A percentile compares a stretch with the other conserved stretches of the same genome.
phyloP scores from a whole-genome alignment of 1,284 basidiomycete genomes.

The Testicularia cyperi region DNA sequence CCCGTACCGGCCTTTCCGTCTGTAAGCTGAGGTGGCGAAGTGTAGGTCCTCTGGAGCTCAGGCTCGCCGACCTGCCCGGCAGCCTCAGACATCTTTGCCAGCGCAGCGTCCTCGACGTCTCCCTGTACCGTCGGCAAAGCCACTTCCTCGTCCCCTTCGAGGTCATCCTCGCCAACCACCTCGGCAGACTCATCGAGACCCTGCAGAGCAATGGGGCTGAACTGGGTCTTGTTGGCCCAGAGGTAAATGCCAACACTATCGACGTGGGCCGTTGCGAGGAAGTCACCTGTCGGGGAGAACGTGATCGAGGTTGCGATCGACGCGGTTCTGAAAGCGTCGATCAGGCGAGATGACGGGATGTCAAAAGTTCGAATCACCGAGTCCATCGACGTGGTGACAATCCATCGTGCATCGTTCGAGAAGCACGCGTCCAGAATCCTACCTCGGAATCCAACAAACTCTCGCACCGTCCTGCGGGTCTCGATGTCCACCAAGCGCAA shows the following conservation, averaged over 20 bases:
- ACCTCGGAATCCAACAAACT: constrained; percentile 64
- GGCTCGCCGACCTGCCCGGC: constrained; percentile 37
- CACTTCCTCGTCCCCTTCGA: constrained; percentile 9
- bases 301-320: constrained; percentile 85
- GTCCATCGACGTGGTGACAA: constrained; percentile 84
- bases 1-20: constrained; percentile 13
- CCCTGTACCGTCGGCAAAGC: constrained; percentile 40
- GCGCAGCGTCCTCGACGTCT: constrained; percentile 63
- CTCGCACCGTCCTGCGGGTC: constrained; percentile 81
- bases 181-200: constrained; percentile 76
- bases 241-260: constrained; percentile 91
- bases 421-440: constrained; percentile 64
- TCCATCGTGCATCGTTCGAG: constrained; percentile 90
- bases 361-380: constrained; percentile 93
- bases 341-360: constrained; percentile 84
- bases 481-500: constrained; percentile 89
- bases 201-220: constrained; percentile 78
- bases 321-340: constrained; percentile 88
- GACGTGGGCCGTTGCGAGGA: constrained; percentile 90
- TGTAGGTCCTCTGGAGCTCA: constrained; percentile 46
- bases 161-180: constrained; percentile 60
- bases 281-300: constrained; percentile 93
- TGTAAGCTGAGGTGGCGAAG: constrained; percentile 64
- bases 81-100: constrained; percentile 73
- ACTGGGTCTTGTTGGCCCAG: constrained; percentile 96